Conservation (phyloP, 2,329 filamentous ascomycete genomes). For the Xylariaceae sp. region DNA sequence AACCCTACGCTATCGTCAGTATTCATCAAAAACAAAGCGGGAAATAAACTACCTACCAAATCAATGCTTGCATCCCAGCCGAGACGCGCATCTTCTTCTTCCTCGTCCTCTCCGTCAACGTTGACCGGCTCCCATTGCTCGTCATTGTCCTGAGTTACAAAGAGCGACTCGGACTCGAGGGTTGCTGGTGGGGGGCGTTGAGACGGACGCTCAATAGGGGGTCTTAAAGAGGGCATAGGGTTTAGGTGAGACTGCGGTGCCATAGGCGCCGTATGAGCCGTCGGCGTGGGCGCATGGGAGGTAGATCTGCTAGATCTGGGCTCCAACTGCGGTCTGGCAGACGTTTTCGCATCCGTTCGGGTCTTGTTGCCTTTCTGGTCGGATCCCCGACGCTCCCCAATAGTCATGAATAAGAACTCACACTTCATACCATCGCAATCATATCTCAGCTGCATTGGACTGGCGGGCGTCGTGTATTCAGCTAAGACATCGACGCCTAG, state of each 20-base stretch:
- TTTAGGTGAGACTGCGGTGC: constrained; percentile 34
- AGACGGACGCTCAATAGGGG: constrained; percentile 40
- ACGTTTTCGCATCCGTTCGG: constrained; percentile 37
- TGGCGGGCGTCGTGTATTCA: constrained; percentile 64
- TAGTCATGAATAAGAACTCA: constrained; percentile 79
- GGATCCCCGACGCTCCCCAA: constrained; percentile 56
- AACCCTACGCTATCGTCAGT: constrained; percentile 35
- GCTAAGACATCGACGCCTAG: constrained; percentile 62
- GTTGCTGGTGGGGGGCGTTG: constrained; percentile 52
- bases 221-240: constrained; percentile 38
- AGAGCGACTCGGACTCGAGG: constrained; percentile 61
- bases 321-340: constrained; percentile 42
- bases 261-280: constrained; percentile 34
- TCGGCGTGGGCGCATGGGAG: constrained; percentile 28
- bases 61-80: constrained; percentile 69
- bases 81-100: constrained; percentile 61
- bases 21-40: background rate
- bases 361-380: constrained; percentile 44
- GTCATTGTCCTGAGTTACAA: constrained; percentile 65
- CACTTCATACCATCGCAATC: constrained; percentile 62
- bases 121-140: constrained; percentile 66
- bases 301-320: constrained; percentile 42
- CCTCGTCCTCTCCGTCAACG: constrained; percentile 53
- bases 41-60: constrained; percentile 42
- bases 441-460: constrained; percentile 69